A percentile compares a stretch with the other conserved stretches of the same genome.
Conservation (phyloP, 257 asterid species). For the Ocimum tenuiflorum region DNA sequence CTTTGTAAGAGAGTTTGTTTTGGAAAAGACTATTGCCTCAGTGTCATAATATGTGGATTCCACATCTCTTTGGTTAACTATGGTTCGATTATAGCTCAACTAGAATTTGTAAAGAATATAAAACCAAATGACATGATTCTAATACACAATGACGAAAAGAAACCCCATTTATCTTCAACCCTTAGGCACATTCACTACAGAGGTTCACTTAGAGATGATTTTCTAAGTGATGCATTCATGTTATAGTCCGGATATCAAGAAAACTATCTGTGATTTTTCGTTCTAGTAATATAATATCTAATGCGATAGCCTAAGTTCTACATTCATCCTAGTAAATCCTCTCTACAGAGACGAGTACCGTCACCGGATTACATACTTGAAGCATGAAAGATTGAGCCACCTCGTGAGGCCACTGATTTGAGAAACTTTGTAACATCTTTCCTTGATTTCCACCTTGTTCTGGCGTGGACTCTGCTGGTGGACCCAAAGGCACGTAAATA, state of each 20-base stretch:
- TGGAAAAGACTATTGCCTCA: not conserved
- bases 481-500: slow-evolving; percentile 32
- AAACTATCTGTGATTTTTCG: not conserved
- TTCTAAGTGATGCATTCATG: not conserved
- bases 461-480: slow-evolving; percentile 18
- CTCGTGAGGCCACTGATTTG: slow-evolving; percentile 17
- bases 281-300: not conserved
- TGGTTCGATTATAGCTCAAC: too few species aligned
- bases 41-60: not conserved
- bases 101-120: not conserved
- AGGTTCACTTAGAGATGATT: slow-evolving; percentile 18
- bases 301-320: not conserved
- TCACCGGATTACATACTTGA: slow-evolving; percentile 32
- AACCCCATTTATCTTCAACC: not conserved
- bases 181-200: not conserved
- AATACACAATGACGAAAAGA: not conserved
- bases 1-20: not conserved
- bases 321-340: not conserved
- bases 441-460: slow-evolving; percentile 37
- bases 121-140: not conserved
- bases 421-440: slow-evolving; percentile 36
- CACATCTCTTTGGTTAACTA: too few species aligned
- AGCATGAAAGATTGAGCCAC: slow-evolving; percentile 25
- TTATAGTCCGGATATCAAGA: not conserved
- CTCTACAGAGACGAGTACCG: not conserved